Conservation (phyloP, 2,329 filamentous ascomycete species). For the Colletotrichum sp. region DNA sequence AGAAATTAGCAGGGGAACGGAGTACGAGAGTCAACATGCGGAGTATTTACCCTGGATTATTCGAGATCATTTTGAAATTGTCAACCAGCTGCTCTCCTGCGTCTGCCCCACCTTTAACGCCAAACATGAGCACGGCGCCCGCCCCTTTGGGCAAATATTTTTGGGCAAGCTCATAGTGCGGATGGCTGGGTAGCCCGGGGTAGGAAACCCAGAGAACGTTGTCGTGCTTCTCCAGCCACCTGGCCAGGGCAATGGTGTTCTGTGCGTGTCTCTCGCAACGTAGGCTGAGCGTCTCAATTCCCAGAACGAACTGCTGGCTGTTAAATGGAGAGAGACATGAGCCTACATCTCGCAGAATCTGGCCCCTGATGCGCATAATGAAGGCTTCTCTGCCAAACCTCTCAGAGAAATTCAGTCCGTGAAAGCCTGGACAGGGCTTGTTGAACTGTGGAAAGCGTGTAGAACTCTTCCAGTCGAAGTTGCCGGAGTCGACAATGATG, state of each 20-base stretch:
- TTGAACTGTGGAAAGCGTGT: not conserved
- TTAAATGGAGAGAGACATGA: not conserved
- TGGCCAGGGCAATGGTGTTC: not conserved
- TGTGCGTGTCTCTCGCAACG: not conserved
- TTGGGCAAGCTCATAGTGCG: not conserved
- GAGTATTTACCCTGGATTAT: not conserved
- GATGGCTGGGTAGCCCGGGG: not conserved
- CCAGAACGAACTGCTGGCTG: not conserved
- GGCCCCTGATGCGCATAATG: not conserved
- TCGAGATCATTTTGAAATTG: not conserved
- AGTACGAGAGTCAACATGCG: not conserved
- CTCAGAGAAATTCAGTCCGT: not conserved
- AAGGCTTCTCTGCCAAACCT: not conserved
- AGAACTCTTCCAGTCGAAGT: not conserved
- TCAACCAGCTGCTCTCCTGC: not conserved
- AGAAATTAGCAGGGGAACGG: not conserved
- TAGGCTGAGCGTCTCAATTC: not conserved
- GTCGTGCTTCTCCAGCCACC: not conserved
- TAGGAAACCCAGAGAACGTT: not conserved
- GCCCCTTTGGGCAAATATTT: not conserved
- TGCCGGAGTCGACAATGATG: conserved; percentile 66
- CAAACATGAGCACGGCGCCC: not conserved
- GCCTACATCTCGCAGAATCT: not conserved
- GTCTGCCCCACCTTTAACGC: not conserved
- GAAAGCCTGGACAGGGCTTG: not conserved